Conservation (phyloP, 805 yeast species). For the Priceomyces haplophilus region DNA sequence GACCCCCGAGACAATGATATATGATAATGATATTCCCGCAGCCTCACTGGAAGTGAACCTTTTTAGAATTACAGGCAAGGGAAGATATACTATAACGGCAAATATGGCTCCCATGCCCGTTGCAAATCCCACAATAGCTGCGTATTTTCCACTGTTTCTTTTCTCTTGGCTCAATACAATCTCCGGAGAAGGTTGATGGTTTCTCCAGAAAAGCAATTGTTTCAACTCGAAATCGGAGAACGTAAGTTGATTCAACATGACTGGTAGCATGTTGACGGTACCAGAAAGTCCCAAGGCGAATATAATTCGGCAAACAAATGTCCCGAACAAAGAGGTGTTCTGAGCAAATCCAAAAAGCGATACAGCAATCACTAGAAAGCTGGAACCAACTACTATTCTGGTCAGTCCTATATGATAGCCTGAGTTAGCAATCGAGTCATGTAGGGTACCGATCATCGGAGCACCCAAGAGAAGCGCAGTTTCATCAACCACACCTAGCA, state of each 20-base stretch:
- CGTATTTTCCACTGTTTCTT: conserved; percentile 44
- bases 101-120: conserved; percentile 69
- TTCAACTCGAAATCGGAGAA: conserved; percentile 39
- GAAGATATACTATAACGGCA: conserved; percentile 52
- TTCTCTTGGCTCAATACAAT: not conserved
- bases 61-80: conserved; percentile 52
- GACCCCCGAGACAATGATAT: conserved; percentile 44
- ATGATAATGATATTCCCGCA: conserved; percentile 46
- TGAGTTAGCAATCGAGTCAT: conserved; percentile 46
- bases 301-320: conserved; percentile 48
- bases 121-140: conserved; percentile 59
- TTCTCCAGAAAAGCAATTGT: conserved; percentile 27
- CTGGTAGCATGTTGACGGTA: conserved; percentile 57
- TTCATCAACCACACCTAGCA: conserved; percentile 55
- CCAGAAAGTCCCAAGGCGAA: conserved; percentile 62
- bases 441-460: conserved; percentile 61
- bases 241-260: conserved; percentile 54
- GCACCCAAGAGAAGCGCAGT: conserved; percentile 47
- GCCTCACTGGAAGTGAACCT: conserved; percentile 35
- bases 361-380: conserved; percentile 47
- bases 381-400: conserved; percentile 46
- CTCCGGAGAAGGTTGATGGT: conserved; percentile 13
- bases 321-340: conserved; percentile 16
- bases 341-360: conserved; percentile 49
- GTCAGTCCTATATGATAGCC: conserved; percentile 43